Evolutionary conservation across 305 asterid genomes (phyloP).

Genomic region (Ilex paraguariensis): DNA sequence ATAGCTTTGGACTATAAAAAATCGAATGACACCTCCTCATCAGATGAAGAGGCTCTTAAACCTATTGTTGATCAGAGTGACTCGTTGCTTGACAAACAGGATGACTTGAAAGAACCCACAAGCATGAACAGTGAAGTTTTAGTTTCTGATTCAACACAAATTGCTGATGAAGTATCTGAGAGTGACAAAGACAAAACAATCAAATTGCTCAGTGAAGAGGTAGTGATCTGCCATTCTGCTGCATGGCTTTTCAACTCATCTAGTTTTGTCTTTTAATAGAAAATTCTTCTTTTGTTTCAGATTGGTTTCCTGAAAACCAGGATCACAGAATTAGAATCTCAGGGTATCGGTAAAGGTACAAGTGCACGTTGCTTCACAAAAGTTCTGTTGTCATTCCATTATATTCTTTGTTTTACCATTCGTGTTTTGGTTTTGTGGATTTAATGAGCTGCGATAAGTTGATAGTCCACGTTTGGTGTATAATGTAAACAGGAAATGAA

Average conservation of each 20-base stretch:
- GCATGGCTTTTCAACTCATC: constrained; percentile 9
- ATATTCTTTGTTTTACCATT: constrained; percentile 5
- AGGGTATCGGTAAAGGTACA: constrained; percentile 45
- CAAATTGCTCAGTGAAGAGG: constrained; percentile 66
- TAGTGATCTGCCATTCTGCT: constrained; percentile 19
- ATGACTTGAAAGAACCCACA: constrained; percentile 20
- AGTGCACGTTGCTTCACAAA: too few species aligned
- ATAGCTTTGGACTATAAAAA: constrained; percentile 27
- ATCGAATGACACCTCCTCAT: constrained; percentile 27
- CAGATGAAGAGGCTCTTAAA: constrained; percentile 32
- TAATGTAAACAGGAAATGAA: constrained; percentile 35
- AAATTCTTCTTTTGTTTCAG: constrained; percentile 37
- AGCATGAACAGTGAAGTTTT: constrained; percentile 30
- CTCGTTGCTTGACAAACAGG: constrained; percentile 17
- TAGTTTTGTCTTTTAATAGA: constrained; percentile 19
- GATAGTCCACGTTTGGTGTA: constrained; percentile 17
- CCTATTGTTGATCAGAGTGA: constrained; percentile 20
- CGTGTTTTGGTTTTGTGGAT: constrained; percentile 1
- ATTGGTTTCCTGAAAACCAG: constrained; percentile 56
- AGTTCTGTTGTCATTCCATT: not conserved
- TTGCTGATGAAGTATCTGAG: constrained; percentile 29
- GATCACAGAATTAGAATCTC: constrained; percentile 50
- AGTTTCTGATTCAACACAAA: constrained; percentile 32
- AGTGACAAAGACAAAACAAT: constrained; percentile 41
- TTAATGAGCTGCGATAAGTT: constrained; percentile 3